Evolutionary conservation across 1,139 yeast species (phyloP).

Genomic region (Dujonia santamariae): DNA sequence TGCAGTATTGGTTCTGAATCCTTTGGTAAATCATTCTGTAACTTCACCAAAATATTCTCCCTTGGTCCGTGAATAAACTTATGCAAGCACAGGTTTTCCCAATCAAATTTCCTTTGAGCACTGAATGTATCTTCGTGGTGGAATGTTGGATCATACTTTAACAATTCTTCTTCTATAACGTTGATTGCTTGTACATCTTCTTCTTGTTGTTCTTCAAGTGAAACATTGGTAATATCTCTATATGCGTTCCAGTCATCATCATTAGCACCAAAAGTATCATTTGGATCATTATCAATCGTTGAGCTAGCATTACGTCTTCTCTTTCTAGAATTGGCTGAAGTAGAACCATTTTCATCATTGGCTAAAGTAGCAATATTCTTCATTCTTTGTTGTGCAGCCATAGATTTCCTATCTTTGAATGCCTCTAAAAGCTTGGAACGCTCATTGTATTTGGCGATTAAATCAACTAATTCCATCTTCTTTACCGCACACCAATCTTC

Average conservation of each 20-base stretch:
- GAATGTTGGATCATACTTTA: conserved; percentile 81
- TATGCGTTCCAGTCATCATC: conserved; percentile 96
- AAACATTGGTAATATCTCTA: conserved; percentile 73
- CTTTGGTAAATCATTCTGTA: conserved; percentile 44
- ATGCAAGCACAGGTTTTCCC: conserved; percentile 79
- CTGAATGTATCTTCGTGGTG: conserved; percentile 77
- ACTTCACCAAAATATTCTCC: conserved; percentile 44
- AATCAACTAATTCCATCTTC: conserved; percentile 54
- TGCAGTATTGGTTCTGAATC: conserved; percentile 34
- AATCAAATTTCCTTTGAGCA: conserved; percentile 74
- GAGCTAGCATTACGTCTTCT: conserved; percentile 56
- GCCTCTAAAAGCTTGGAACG: conserved; percentile 71
- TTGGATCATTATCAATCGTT: conserved; percentile 85
- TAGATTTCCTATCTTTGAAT: conserved; percentile 82
- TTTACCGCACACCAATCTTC: conserved; percentile 78
- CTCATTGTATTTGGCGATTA: conserved; percentile 62
- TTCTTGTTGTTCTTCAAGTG: conserved; percentile 71
- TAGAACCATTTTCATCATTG: conserved; percentile 55
- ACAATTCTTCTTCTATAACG: conserved; percentile 67
- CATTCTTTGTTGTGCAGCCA: conserved; percentile 92
- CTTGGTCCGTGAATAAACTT: conserved; percentile 88
- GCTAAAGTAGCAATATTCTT: conserved; percentile 87
- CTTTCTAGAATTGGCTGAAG: conserved; percentile 35
- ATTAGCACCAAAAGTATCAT: conserved; percentile 92
- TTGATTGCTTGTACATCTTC: conserved; percentile 61